phyloP scores from a whole-genome alignment of 2,329 filamentous ascomycete genomes.

The Pestalotiopsis sp. region DNA sequence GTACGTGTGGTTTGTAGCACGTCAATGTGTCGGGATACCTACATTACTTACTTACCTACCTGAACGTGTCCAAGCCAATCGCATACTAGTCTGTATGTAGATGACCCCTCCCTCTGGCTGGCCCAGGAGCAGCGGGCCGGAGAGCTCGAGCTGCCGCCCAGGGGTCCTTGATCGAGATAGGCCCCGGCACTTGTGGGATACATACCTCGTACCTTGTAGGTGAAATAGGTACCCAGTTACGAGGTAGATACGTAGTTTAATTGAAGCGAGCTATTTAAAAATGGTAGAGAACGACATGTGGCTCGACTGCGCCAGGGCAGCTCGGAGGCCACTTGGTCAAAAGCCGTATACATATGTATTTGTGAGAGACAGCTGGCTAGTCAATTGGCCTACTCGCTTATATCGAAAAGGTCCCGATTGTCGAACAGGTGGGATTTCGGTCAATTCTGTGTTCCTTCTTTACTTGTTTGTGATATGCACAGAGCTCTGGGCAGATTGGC shows the following conservation, averaged over 20 bases:
- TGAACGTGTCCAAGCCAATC: not conserved
- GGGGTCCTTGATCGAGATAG: slow-evolving; percentile 7
- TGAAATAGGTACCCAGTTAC: not conserved
- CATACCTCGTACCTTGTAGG: not conserved
- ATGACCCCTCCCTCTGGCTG: not conserved
- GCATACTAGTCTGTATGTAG: not conserved
- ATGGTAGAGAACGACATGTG: not conserved
- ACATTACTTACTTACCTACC: not conserved
- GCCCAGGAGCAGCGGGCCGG: slow-evolving; percentile 9
- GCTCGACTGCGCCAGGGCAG: not conserved
- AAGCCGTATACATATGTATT: not conserved
- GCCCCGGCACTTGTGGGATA: slow-evolving; percentile 5
- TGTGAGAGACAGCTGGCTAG: not conserved
- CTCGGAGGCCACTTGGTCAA: not conserved
- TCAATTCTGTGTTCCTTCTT: too few species aligned
- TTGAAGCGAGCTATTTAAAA: too few species aligned
- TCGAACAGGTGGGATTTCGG: not conserved
- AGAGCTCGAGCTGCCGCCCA: not conserved
- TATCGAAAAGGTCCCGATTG: not conserved
- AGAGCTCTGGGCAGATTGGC: not conserved
- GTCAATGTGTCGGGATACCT: not conserved
- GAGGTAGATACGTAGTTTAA: not conserved
- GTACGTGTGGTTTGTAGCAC: too few species aligned
- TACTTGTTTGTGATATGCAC: too few species aligned
- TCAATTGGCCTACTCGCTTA: not conserved